phyloP scores from a whole-genome alignment of 2,329 filamentous ascomycete species.

The Sarocladium strictum region DNA sequence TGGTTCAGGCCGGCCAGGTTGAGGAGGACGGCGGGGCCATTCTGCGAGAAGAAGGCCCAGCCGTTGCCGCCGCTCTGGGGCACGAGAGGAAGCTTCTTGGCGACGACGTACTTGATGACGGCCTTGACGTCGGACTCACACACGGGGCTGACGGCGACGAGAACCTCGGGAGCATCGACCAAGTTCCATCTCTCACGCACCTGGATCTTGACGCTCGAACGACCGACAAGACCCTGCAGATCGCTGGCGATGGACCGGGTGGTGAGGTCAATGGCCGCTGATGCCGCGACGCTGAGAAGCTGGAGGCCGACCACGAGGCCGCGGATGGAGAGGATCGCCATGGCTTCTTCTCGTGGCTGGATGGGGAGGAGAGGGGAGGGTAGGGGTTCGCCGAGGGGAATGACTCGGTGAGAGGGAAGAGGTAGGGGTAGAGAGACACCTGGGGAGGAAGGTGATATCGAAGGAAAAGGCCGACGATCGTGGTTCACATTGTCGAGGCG shows the following conservation, averaged over 20 bases:
- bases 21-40: slow-evolving; percentile 16
- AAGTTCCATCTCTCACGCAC: background rate
- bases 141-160: background rate
- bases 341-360: background rate
- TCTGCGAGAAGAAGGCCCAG: slow-evolving; percentile 14
- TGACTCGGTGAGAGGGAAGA: background rate
- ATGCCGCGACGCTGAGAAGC: background rate
- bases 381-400: background rate
- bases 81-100: background rate
- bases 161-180: background rate
- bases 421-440: background rate
- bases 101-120: background rate
- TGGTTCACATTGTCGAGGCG: background rate
- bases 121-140: background rate
- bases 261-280: background rate
- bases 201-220: background rate
- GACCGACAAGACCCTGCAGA: background rate
- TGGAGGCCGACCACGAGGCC: background rate
- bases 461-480: background rate
- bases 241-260: background rate
- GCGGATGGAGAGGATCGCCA: background rate
- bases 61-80: slow-evolving; percentile 16
- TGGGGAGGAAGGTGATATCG: background rate
- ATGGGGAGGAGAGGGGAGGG: too few species aligned
- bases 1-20: slow-evolving; percentile 18